Conservation (phyloP, 2,329 filamentous ascomycete genomes). For the Epicoccum nigrum region DNA sequence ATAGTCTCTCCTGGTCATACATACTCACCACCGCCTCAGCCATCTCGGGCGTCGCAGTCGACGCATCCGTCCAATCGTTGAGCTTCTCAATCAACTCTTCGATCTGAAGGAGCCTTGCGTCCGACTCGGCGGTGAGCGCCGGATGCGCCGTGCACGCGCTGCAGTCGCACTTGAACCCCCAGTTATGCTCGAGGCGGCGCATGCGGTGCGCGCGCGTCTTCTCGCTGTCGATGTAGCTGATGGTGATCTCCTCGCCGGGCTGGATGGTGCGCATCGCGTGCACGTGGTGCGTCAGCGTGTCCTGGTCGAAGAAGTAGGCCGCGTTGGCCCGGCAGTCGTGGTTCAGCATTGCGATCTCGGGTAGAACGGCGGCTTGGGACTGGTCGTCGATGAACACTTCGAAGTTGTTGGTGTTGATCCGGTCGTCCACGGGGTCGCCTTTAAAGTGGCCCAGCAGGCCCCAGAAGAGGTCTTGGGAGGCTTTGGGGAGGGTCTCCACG, state of each 20-base stretch:
- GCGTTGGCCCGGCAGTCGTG: conserved; percentile 49
- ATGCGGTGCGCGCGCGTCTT: conserved; percentile 38
- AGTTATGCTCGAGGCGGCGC: conserved; percentile 39
- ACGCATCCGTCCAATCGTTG: conserved; percentile 36
- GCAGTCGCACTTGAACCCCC: conserved; percentile 52
- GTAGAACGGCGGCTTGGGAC: conserved; percentile 37
- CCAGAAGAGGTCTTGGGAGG: conserved; percentile 35
- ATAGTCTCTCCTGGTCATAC: conserved; percentile 47
- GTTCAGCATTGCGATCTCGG: conserved; percentile 46
- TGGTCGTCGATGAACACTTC: conserved; percentile 34
- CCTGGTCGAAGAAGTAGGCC: conserved; percentile 50
- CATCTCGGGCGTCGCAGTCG: conserved; percentile 37
- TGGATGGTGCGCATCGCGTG: conserved; percentile 48
- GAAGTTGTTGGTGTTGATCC: conserved; percentile 47
- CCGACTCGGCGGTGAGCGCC: conserved; percentile 34
- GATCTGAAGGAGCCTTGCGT: conserved; percentile 45
- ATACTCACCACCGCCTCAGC: conserved; percentile 46
- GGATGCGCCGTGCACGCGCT: conserved; percentile 45
- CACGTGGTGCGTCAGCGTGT: conserved; percentile 49
- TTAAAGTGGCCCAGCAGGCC: conserved; percentile 38
- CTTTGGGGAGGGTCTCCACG: conserved; percentile 32
- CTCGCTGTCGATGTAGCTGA: conserved; percentile 52
- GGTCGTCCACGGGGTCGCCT: conserved; percentile 40
- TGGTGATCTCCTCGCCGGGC: conserved; percentile 51
- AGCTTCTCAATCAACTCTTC: conserved; percentile 33